Conservation (phyloP, 176 grass and related monocot species). For the Puccinellia tenuiflora region DNA sequence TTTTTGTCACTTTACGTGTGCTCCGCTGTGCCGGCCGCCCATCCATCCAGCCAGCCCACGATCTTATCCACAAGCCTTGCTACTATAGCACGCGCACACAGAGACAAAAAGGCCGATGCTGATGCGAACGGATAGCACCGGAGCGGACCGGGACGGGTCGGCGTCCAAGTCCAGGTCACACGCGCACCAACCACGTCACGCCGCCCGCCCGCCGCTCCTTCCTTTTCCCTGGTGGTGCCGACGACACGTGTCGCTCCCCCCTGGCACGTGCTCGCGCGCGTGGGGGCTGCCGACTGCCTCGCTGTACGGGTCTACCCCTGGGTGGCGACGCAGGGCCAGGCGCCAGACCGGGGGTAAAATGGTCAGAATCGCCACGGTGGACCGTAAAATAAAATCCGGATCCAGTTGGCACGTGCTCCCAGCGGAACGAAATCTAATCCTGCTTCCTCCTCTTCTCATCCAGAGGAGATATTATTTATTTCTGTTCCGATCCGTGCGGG, state of each 20-base stretch:
- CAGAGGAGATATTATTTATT: conserved; percentile 29
- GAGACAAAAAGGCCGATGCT: not conserved
- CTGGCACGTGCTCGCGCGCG: not conserved
- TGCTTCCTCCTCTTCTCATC: not conserved
- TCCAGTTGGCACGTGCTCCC: conserved; percentile 16
- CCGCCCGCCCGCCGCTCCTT: not conserved
- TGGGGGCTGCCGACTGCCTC: not conserved
- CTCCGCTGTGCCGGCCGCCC: not conserved
- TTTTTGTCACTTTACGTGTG: conserved; percentile 12
- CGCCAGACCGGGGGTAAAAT: not conserved
- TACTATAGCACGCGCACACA: not conserved
- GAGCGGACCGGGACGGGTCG: not conserved
- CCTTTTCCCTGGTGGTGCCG: not conserved
- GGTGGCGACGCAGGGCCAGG: not conserved
- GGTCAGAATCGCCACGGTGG: not conserved
- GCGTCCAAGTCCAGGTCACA: conserved; percentile 15
- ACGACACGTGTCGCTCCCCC: not conserved
- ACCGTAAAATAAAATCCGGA: not conserved
- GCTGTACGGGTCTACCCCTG: not conserved
- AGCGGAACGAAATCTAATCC: not conserved
- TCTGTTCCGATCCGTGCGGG: not conserved
- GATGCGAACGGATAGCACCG: not conserved
- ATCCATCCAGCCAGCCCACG: not conserved
- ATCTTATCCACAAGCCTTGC: conserved; percentile 15
- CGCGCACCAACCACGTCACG: not conserved